Conservation (phyloP, 148 eudicot genomes). For the Pouteria glomerata region DNA sequence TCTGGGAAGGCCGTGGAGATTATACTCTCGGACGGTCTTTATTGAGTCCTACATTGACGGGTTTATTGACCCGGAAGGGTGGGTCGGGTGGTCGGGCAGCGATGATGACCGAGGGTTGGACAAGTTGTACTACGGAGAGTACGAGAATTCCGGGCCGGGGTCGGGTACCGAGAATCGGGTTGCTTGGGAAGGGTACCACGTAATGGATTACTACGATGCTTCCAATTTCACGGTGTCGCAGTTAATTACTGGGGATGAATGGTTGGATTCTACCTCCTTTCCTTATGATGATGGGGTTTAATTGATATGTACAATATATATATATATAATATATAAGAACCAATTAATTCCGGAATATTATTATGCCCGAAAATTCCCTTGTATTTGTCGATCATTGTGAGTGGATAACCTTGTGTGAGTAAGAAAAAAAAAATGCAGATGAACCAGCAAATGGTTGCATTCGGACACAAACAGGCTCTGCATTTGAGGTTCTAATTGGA, state of each 20-base stretch:
- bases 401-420: too few species aligned
- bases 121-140: slow-evolving; percentile 84
- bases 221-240: slow-evolving; percentile 66
- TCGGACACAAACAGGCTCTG: too few species aligned
- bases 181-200: slow-evolving; percentile 66
- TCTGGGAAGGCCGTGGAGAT: slow-evolving; percentile 82
- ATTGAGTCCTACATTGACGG: slow-evolving; percentile 74
- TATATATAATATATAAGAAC: too few species aligned
- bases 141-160: slow-evolving; percentile 62
- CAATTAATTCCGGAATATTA: too few species aligned
- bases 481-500: too few species aligned
- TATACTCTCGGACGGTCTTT: slow-evolving; percentile 55
- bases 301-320: too few species aligned
- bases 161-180: slow-evolving; percentile 44
- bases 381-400: too few species aligned
- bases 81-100: slow-evolving; percentile 44
- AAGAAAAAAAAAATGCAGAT: too few species aligned
- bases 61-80: slow-evolving; percentile 54
- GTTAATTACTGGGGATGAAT: slow-evolving; percentile 73
- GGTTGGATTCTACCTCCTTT: slow-evolving; percentile 86
- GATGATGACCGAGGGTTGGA: slow-evolving; percentile 25
- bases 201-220: slow-evolving; percentile 77
- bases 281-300: slow-evolving; percentile 84
- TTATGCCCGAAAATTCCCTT: too few species aligned
- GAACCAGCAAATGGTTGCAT: too few species aligned